Evolutionary conservation across 805 yeast species (phyloP), one percentile per base, ranked within the genome.

Genomic region (Starmera pachycereana): DNA sequence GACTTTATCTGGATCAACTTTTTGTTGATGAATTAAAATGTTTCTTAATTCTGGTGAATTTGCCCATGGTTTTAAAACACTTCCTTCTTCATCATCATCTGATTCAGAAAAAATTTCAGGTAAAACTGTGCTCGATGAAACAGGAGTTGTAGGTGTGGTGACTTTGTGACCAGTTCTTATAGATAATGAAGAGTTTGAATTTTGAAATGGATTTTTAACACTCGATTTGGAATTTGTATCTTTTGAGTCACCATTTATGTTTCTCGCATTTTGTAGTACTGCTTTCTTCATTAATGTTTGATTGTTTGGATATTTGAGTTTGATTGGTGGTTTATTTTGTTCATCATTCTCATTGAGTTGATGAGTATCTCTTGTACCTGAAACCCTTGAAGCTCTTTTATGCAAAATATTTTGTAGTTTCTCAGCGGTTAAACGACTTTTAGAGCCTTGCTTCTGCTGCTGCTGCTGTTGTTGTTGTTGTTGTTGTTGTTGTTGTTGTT

Each of bases 1-100:
- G 1, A 86, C 72, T 14, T 67, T 55, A 44, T 69, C 76, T 0
- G 92, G 89, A 51, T 86, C 80, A 44, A 80, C 61, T 27, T 54
- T 56, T 52, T 76, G 81, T 43, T 69, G 72, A 18, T 58, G 52
- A 19, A 59, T 45, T 32, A 78, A 58, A 30, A 68, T 62, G 28
- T 64, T 62, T 34, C 68, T 66, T 39, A 78, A 55, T 42, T 69
- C 72, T 5, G 83, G 80, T 2, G 81, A 69, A 41, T 68, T 63
- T 3, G 84, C 85, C 86, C 86, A 79, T 33, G 70, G 71, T 33
- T 69, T 69, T 34, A 76, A 57, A 12, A 69, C 65, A 30, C 64
- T 62, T 12, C 71, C 69, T 13, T 65, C 66, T 12, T 67, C 76
- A 37, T 70, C 77, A 39, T 72, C 77, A 28, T 76, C 82, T 11